phyloP scores from a whole-genome alignment of 2,329 filamentous ascomycete genomes.

The Atkinsonella hypoxylon region DNA sequence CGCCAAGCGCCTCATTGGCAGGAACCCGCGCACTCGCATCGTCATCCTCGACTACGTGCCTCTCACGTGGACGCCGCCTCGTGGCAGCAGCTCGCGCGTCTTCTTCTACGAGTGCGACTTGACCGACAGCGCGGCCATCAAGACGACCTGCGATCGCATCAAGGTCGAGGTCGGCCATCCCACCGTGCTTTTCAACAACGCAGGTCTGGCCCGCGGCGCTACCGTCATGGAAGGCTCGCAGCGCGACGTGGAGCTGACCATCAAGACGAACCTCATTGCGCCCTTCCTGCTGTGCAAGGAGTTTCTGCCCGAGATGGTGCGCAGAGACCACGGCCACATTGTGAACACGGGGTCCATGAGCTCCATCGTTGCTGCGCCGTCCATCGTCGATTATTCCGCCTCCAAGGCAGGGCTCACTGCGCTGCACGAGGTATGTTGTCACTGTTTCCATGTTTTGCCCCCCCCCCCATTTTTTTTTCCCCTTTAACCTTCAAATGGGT shows the following conservation, averaged over 20 bases:
- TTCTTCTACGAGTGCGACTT: conserved; percentile 25
- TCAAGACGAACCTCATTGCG: conserved; percentile 38
- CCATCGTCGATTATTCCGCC: conserved; percentile 47
- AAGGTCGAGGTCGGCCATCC: conserved; percentile 23
- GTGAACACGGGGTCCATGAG: conserved; percentile 50
- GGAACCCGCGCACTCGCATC: conserved; percentile 16
- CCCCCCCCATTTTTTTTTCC: too few relatives aligned
- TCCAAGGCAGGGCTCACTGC: conserved; percentile 33
- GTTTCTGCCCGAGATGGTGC: conserved; percentile 48
- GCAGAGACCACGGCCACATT: conserved; percentile 49
- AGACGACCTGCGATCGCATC: conserved; percentile 17
- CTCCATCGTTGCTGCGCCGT: conserved; percentile 38
- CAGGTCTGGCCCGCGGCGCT: conserved; percentile 17
- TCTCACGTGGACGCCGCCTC: conserved; percentile 16
- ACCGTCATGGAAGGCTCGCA: conserved; percentile 19
- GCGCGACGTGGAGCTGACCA: conserved; percentile 17
- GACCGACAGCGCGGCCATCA: conserved; percentile 19
- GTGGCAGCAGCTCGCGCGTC: conserved; percentile 6
- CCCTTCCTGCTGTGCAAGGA: conserved; percentile 47
- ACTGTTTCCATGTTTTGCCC: background rate
- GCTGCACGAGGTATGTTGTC: conserved; percentile 14
- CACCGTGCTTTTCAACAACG: conserved; percentile 25
- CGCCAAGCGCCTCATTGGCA: conserved; percentile 14
- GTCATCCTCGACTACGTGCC: conserved; percentile 23
- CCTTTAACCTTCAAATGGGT: too few relatives aligned